phyloP scores from a whole-genome alignment of 257 asterid genomes.

The Coffea canephora region DNA sequence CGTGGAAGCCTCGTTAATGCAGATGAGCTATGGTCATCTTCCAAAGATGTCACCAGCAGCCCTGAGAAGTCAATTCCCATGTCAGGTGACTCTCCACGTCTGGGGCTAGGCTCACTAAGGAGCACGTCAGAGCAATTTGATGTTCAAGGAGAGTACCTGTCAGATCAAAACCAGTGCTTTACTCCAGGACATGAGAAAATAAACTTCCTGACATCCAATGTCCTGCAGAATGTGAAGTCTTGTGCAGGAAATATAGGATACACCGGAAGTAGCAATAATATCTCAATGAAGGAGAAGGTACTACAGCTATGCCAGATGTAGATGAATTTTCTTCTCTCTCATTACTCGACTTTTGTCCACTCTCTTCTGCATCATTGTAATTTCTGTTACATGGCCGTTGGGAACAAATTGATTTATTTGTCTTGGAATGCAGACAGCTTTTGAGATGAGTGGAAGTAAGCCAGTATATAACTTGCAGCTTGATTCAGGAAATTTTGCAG shows the following conservation, averaged over 20 bases:
- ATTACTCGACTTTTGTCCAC: background rate
- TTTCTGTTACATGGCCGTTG: background rate
- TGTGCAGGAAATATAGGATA: slow-evolving; percentile 42
- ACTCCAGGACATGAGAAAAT: slow-evolving; percentile 36
- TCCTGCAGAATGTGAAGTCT: slow-evolving; percentile 52
- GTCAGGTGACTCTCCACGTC: slow-evolving; percentile 56
- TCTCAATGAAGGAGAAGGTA: slow-evolving; percentile 56
- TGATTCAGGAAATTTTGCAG: slow-evolving; percentile 12
- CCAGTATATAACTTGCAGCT: slow-evolving; percentile 18
- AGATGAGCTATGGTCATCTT: slow-evolving; percentile 75
- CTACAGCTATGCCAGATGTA: background rate
- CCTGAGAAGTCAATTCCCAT: slow-evolving; percentile 41
- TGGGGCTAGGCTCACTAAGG: slow-evolving; percentile 38
- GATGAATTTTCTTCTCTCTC: background rate
- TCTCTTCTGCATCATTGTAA: background rate
- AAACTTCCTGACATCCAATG: slow-evolving; percentile 37
- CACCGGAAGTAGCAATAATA: slow-evolving; percentile 48
- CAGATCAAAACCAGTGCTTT: slow-evolving; percentile 44
- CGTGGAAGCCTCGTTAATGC: slow-evolving; percentile 46
- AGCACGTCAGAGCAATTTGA: slow-evolving; percentile 39
- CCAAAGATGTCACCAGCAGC: slow-evolving; percentile 56
- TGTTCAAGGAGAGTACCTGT: slow-evolving; percentile 41
- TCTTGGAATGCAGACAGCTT: slow-evolving; percentile 21
- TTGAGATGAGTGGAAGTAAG: slow-evolving; percentile 20
- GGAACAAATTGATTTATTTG: background rate